Evolutionary conservation across 2,329 filamentous ascomycete species (phyloP), one percentile per base, ranked within the genome.

Genomic region (Penicillium brasilianum): DNA sequence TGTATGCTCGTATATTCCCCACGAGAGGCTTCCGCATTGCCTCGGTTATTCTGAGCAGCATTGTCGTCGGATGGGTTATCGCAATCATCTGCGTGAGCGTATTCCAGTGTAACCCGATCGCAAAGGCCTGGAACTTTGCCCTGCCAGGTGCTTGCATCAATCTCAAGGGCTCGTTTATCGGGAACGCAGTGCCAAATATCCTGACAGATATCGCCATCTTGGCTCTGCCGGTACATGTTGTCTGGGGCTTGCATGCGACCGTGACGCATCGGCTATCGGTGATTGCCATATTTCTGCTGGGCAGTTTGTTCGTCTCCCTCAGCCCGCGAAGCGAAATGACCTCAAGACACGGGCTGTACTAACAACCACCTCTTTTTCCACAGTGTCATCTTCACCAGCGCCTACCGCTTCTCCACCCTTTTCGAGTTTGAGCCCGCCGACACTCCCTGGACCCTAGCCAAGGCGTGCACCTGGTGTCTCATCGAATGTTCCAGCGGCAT

Each of bases 1-100:
- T 85, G 81, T 85, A 84, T 73, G 78, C 78, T 66, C 81, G 82
- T 66, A 83, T 85, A 63, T 85, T 85, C 69, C 80, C 74, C 20
- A 72, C 80, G 4, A 72, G 73, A 0, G 76, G 75, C 59, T 81
- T 84, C 61, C 78, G 78, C 65, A 78, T 73, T 60, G 77, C 77
- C 67, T 76, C 77, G 1, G 78, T 76, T 66, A 67, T 72, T 2
- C 74, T 84, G 5, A 80, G 77, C 9, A 61, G 65, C 16, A 78
- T 85, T 7, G 76, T 81, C 39, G 74, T 84, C 59, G 70, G 71
- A 22, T 85, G 83, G 82, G 78, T 79, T 32, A 71, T 84, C 34
- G 75, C 74, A 58, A 80, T 83, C 62, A 81, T 80, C 9, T 81
- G 82, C 55, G 74, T 84, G 43, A 82, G 80, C 69, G 78, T 84